Evolutionary conservation across 768 basidiomycete species (phyloP).

Genomic region (Coprinopsis strossmayeri): DNA sequence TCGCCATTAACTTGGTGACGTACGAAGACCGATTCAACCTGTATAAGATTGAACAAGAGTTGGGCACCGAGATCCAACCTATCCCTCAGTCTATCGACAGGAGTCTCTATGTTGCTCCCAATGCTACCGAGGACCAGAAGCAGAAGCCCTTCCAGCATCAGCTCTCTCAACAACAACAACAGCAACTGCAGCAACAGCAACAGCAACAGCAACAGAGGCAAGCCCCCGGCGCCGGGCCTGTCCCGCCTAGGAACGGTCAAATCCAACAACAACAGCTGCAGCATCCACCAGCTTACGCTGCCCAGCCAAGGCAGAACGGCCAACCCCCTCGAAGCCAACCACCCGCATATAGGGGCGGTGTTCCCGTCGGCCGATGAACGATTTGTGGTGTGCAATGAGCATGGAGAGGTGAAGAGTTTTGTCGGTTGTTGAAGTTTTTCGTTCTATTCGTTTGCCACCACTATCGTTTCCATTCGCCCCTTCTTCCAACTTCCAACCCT

Average conservation of each 20-base stretch:
- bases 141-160: slow-evolving; percentile 32
- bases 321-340: slow-evolving; percentile 22
- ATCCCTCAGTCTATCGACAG: slow-evolving; percentile 91
- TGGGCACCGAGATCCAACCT: slow-evolving; percentile 96
- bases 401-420: slow-evolving; percentile 3
- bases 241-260: slow-evolving; percentile 16
- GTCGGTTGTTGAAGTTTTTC: neutral
- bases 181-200: slow-evolving; percentile 18
- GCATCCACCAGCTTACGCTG: slow-evolving; percentile 10
- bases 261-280: slow-evolving; percentile 10
- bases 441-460: neutral
- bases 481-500: neutral
- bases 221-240: slow-evolving; percentile 14
- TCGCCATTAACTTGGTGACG: slow-evolving; percentile 97
- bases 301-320: slow-evolving; percentile 13
- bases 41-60: slow-evolving; percentile 96
- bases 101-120: slow-evolving; percentile 87
- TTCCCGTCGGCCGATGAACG: slow-evolving; percentile 28
- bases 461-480: neutral
- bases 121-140: slow-evolving; percentile 36
- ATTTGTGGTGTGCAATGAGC: neutral
- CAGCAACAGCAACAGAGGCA: slow-evolving; percentile 16
- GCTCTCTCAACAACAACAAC: slow-evolving; percentile 20
- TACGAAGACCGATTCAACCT: slow-evolving; percentile 98
- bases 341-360: slow-evolving; percentile 25